Conservation (phyloP, 2,329 filamentous ascomycete genomes). For the Truncatella angustata region DNA sequence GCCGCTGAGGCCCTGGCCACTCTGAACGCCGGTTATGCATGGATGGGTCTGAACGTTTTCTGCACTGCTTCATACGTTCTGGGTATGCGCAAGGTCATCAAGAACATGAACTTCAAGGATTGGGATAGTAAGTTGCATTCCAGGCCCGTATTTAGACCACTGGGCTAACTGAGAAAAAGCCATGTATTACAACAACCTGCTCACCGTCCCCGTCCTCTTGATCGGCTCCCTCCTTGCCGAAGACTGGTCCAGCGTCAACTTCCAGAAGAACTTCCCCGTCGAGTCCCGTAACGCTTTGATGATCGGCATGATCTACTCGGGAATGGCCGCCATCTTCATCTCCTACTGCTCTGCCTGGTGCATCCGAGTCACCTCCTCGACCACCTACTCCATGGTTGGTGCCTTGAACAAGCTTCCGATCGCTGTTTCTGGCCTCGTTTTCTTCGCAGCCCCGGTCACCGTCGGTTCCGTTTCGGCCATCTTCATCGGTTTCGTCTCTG, state of each 20-base stretch:
- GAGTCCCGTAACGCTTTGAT: slow-evolving; percentile 77
- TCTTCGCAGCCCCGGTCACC: slow-evolving; percentile 93
- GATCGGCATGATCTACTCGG: slow-evolving; percentile 89
- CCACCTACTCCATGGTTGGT: slow-evolving; percentile 98
- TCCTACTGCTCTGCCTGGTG: slow-evolving; percentile 99
- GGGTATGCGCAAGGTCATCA: slow-evolving; percentile 96
- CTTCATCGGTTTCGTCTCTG: slow-evolving; percentile 84
- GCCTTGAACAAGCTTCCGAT: slow-evolving; percentile 98
- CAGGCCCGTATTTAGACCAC: neutral
- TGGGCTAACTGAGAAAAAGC: slow-evolving; percentile 55
- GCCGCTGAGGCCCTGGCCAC: slow-evolving; percentile 78
- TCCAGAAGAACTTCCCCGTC: slow-evolving; percentile 84
- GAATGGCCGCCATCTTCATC: slow-evolving; percentile 91
- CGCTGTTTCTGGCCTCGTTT: slow-evolving; percentile 85
- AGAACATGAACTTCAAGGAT: slow-evolving; percentile 99
- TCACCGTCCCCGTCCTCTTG: slow-evolving; percentile 90
- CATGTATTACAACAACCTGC: slow-evolving; percentile 99
- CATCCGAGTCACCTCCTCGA: slow-evolving; percentile 94
- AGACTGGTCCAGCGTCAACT: slow-evolving; percentile 86
- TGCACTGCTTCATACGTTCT: slow-evolving; percentile 89
- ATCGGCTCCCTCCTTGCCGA: slow-evolving; percentile 79
- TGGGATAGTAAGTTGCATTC: slow-evolving; percentile 80
- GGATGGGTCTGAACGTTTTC: slow-evolving; percentile 97
- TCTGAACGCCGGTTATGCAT: slow-evolving; percentile 90
- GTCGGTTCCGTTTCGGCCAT: slow-evolving; percentile 91